Evolutionary conservation across 2,329 filamentous ascomycete species (phyloP), one percentile per base, ranked within the genome.

Genomic region (Penicillium sp.): DNA sequence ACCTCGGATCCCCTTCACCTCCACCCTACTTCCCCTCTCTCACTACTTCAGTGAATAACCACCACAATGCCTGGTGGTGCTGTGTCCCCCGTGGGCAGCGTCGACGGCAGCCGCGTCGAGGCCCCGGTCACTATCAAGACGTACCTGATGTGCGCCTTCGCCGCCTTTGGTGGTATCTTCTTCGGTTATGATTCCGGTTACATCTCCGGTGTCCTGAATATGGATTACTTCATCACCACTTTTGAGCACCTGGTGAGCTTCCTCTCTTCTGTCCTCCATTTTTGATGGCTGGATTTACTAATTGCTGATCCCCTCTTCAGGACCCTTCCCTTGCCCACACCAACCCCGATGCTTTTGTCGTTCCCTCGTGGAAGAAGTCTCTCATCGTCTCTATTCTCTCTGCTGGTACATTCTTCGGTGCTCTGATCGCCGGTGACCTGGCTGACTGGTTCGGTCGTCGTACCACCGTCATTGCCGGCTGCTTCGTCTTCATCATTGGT

Each of bases 301-400:
- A 48, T 48, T 7, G 4, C 8, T 5, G 2, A 37, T 30, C 14
- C 45, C 45, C 30, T 6, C 2, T 26, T 30, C 16, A 53, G 51
- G 51, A 53, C 22, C 51, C 51, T 11, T 53, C 51, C 22, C 51
- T 63, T 19, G 52, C 58, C 43, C 75, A 77, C 11, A 75, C 73
- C 7, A 61, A 68, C 55, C 68, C 68, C 58, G 66, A 73, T 2
- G 58, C 75, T 4, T 82, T 81, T 64, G 75, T 77, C 22, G 66
- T 86, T 25, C 76, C 81, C 4, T 78, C 82, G 10, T 78, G 73
- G 59, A 78, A 80, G 52, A 81, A 84, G 68, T 88, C 86, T 22
- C 80, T 89, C 54, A 88, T 93, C 73, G 87, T 87, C 72, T 92
- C 89, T 22, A 92, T 94, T 68, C 85, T 94, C 58, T 93, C 91